Evolutionary conservation across 306 rosid species (phyloP), one percentile per base, ranked within the genome.

Genomic region (Trifolium pratense): DNA sequence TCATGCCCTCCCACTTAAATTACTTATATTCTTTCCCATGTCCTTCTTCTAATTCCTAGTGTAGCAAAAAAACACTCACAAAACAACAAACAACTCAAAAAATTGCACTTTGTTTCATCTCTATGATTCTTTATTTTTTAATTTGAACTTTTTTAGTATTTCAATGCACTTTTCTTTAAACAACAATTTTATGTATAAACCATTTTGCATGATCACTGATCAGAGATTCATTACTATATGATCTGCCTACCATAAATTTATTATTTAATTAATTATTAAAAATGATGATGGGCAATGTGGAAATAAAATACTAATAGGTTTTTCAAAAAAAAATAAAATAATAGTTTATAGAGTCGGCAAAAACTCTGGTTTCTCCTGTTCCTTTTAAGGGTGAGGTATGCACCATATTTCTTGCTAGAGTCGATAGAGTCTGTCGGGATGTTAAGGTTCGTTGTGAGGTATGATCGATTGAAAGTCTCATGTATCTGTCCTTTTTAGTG

Each of bases 1-100:
- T 90, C 76, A 88, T 86, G 90, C 91, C 85, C 75, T 71, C 79
- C 96, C 93, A 88, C 93, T 90, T 85, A 70, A 60, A 66, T 70
- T 75, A 75, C 13, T 70, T 76, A 71, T 83, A 71, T 75, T 80
- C 78, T 71, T 56, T 72, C 72, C 36, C 62, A 66, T 59, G 20
- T 67, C 73, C 75, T 71, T 48, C 71, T 5, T 67, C 80, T 46
- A 51, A 61, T 85, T 78, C 86, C 79, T 75, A 61, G 43, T 45
- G 76, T 73, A 77, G 53, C 73, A 68, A 74, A 68, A 65, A 26
- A 26, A 42, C 72, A 43, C 23, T 40, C 78, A 84, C 73, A 68
- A 73, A 68, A 81, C 79, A 79, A 83, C 87, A 80, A 84, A 84
- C 78, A 52, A 84, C 81, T 81, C 84, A 73, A 80, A 84, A 84